These are phyloP conservation scores for Sphaceloma murrayae DNA, from an alignment of 2,329 filamentous ascomycete species.

Conservation along the genomic window DNA sequence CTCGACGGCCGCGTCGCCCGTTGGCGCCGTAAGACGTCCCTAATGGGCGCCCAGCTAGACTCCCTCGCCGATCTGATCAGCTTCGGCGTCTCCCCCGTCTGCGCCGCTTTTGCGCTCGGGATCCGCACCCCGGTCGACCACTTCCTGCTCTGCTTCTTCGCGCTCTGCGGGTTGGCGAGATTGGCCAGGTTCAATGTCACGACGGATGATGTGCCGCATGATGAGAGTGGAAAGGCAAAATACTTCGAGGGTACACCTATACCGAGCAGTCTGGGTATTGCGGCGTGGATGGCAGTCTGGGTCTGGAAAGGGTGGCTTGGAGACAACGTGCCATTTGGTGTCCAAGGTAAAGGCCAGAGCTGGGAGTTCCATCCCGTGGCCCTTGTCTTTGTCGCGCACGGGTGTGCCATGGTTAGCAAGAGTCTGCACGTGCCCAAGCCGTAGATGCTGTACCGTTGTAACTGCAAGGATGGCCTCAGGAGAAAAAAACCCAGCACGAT, in stretches of 20 bases:
- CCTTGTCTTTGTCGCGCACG: constrained; percentile 74
- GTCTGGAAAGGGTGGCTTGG: constrained; percentile 70
- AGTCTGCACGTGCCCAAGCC: constrained; percentile 91
- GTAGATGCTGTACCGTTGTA: constrained; percentile 22
- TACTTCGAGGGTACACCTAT: constrained; percentile 98
- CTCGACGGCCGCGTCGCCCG: constrained; percentile 94
- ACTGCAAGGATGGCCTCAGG: neutral
- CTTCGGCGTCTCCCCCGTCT: constrained; percentile 84
- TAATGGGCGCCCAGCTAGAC: constrained; percentile 97
- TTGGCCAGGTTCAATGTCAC: constrained; percentile 98
- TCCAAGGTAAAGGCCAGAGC: constrained; percentile 54
- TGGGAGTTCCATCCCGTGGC: constrained; percentile 81
- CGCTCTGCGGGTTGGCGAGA: constrained; percentile 85
- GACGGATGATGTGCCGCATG: constrained; percentile 79
- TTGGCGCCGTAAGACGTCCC: constrained; percentile 91
- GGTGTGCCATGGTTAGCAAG: constrained; percentile 91
- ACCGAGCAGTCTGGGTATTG: constrained; percentile 75
- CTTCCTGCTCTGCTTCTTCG: constrained; percentile 73
- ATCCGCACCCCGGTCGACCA: constrained; percentile 78
- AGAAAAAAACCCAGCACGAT: too few species aligned
- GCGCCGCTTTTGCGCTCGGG: constrained; percentile 79
- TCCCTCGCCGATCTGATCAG: constrained; percentile 93
- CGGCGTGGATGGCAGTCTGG: constrained; percentile 82
- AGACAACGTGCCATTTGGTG: constrained; percentile 66
- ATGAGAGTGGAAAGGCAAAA: constrained; percentile 77